A percentile compares a stretch with the other conserved stretches of the same genome.
These are phyloP conservation scores for Suillus alpinus DNA, from an alignment of 768 basidiomycete species.

Conservation along the genomic window DNA sequence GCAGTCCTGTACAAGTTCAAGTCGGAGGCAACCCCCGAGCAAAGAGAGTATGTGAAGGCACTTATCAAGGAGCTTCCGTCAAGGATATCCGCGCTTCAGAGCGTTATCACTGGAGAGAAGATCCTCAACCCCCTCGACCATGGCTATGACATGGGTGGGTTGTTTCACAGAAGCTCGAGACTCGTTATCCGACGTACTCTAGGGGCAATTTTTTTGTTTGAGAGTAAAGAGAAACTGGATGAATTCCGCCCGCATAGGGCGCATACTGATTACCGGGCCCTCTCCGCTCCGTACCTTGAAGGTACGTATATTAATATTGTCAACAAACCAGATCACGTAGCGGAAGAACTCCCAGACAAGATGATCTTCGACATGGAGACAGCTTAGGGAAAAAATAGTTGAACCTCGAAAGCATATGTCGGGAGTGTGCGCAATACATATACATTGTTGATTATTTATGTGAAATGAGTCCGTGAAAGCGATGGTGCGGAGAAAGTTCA, in stretches of 20 bases:
- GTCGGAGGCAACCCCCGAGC: constrained; percentile 8
- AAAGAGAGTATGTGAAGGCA: constrained; percentile 9
- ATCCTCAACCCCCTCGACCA: constrained; percentile 5
- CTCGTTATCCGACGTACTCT: not conserved
- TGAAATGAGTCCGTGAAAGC: not conserved
- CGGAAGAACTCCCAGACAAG: constrained; percentile 1
- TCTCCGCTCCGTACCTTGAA: constrained; percentile 2
- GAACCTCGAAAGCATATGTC: not conserved
- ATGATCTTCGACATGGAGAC: constrained; percentile 3
- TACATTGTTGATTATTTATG: constrained; percentile 3
- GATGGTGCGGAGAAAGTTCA: constrained; percentile 24
- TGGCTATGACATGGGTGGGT: constrained; percentile 12
- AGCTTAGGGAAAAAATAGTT: not conserved
- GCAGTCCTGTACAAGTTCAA: constrained; percentile 11
- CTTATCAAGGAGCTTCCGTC: constrained; percentile 4
- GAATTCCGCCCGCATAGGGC: constrained; percentile 7
- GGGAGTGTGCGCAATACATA: not conserved
- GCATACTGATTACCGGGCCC: constrained; percentile 6
- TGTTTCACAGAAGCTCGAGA: not conserved
- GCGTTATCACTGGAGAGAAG: constrained; percentile 10
- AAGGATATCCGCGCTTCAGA: constrained; percentile 9
- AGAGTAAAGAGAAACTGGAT: constrained; percentile 9
- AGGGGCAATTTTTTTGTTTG: constrained; percentile 14
- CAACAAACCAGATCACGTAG: not conserved
- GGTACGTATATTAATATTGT: constrained; percentile 2